Base-by-base conservation (phyloP, 345 rosid species). In the Populus nigra region DNA sequence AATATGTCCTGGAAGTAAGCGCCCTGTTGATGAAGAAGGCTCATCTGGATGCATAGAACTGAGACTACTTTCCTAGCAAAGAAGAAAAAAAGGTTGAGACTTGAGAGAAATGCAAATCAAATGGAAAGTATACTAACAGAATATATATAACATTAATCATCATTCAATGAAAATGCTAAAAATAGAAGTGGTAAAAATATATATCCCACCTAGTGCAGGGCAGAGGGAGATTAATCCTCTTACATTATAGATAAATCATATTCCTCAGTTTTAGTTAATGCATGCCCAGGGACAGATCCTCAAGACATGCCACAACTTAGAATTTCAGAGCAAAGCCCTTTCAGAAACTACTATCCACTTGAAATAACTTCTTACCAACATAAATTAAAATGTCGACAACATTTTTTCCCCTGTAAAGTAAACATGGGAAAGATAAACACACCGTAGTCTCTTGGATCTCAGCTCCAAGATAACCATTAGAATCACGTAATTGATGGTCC, bases 401-500 rank as follows among this genome's bases (percentile, higher is more conserved):
- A 71, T 23, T 11, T 76, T 55, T 10, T 12, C 3, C 41, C 17
- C 41, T 38, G 18, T 15, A 68, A 11, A 43, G 39, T 18, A 57
- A 71, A 38, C 66, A 35, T 17, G 36, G 74, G 69, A 41, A 65
- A 29, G 29, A 61, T 36, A 77, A 81, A 73, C 87, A 5, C 74
- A 95, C 99, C 91, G 79, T 80, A 65, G 88, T 82, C 80, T 86
- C 92, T 82, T 91, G 91, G 83, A 89, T 87, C 85, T 91, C 93
- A 71, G 94, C 91, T 85, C 89, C 93, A 62, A 89, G 91, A 85
- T 90, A 85, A 73, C 90, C 93, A 84, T 91, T 92, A 76, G 93
- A 88, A 82, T 86, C 92, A 53, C 92, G 89, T 78, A 88, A 89
- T 41, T 92, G 83, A 61, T 92, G 92, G 87, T 93, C 97, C 87